Evolutionary conservation across 2,329 filamentous ascomycete genomes (phyloP).

Genomic region (Bertia moriformis): DNA sequence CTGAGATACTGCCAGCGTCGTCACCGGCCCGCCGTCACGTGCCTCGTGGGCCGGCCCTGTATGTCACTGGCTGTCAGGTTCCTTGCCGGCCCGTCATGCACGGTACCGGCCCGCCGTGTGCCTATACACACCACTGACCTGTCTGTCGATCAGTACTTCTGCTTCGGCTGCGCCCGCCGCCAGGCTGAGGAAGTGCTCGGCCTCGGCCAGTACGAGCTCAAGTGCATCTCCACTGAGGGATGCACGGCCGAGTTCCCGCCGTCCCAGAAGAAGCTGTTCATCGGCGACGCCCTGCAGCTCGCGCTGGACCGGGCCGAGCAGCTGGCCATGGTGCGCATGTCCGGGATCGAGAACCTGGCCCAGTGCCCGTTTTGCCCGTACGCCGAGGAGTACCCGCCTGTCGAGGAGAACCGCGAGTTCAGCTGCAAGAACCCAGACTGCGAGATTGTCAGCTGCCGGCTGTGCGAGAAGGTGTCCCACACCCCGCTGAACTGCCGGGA

Average conservation of each 20-base stretch:
- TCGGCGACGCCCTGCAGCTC: slow-evolving; percentile 39
- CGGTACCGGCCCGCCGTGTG: too few species aligned
- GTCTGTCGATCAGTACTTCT: slow-evolving; percentile 41
- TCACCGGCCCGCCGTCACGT: too few species aligned
- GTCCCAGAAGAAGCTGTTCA: slow-evolving; percentile 35
- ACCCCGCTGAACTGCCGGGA: slow-evolving; percentile 51
- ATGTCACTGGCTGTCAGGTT: too few species aligned
- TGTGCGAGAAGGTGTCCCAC: slow-evolving; percentile 57
- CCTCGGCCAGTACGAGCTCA: slow-evolving; percentile 49
- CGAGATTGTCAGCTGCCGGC: slow-evolving; percentile 45
- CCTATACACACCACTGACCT: not conserved
- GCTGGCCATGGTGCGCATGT: slow-evolving; percentile 52
- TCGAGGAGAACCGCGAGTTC: slow-evolving; percentile 60
- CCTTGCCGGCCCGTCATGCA: slow-evolving; percentile 8
- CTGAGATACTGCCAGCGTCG: too few species aligned
- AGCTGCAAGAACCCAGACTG: slow-evolving; percentile 59
- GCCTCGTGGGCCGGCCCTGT: too few species aligned
- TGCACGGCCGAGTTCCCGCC: slow-evolving; percentile 48
- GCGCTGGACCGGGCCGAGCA: slow-evolving; percentile 61
- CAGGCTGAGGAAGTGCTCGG: slow-evolving; percentile 59
- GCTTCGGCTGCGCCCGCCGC: slow-evolving; percentile 45
- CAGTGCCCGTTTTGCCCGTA: slow-evolving; percentile 73
- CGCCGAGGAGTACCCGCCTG: slow-evolving; percentile 56
- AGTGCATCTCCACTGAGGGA: slow-evolving; percentile 56
- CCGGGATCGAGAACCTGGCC: slow-evolving; percentile 57